Percentiles rank a stretch among this genome's conserved stretches.
Evolutionary conservation across 2,329 filamentous ascomycete species (phyloP).

Genomic region (Trichoderma sp.): DNA sequence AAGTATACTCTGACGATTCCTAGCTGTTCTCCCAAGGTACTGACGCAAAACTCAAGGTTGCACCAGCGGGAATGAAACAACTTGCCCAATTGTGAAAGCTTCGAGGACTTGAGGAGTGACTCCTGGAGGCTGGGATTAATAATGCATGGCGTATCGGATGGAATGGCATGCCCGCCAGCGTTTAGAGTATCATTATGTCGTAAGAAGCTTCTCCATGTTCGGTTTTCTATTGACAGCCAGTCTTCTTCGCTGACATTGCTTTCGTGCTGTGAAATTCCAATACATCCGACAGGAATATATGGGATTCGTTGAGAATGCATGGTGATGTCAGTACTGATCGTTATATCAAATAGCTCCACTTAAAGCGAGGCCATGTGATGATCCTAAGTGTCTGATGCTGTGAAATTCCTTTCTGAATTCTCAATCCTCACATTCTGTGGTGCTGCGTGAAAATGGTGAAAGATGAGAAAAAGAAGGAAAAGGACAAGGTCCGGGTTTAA

Average conservation of each 20-base stretch:
- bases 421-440: background rate
- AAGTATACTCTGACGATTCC: constrained; percentile 55
- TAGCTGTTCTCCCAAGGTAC: constrained; percentile 19
- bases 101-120: constrained; percentile 28
- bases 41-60: constrained; percentile 38
- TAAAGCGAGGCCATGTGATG: background rate
- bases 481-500: background rate
- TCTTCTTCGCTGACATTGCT: constrained; percentile 17
- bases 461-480: background rate
- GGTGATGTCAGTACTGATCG: background rate
- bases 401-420: too few relatives aligned
- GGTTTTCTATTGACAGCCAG: constrained; percentile 18
- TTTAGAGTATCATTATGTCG: background rate
- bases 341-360: background rate
- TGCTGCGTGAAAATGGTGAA: background rate
- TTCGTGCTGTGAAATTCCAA: constrained; percentile 31
- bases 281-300: constrained; percentile 43
- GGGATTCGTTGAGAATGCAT: constrained; percentile 23
- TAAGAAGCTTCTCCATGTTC: background rate
- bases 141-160: constrained; percentile 15
- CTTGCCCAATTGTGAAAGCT: background rate
- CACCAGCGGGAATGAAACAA: constrained; percentile 43
- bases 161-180: constrained; percentile 27
- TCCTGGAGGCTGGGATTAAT: constrained; percentile 23
- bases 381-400: background rate